Evolutionary conservation across 1,139 yeast species (phyloP), one percentile per base, ranked within the genome.

Genomic region (Candida neerlandica): DNA sequence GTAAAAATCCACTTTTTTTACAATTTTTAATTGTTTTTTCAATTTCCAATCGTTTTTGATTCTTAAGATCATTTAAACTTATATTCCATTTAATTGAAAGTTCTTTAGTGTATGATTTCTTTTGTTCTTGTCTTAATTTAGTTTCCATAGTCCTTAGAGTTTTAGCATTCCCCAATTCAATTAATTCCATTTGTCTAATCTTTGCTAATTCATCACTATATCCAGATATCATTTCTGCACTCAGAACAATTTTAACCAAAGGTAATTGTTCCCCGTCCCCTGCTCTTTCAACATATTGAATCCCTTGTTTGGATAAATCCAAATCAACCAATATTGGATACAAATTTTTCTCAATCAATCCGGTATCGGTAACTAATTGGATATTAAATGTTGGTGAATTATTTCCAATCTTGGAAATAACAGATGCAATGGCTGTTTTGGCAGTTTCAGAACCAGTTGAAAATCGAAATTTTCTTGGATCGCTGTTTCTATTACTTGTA

Each of bases 81-180:
- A 76, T 75, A 45, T 65, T 64, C 80, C 80, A 76, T 19, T 68
- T 63, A 7, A 75, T 56, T 5, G 65, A 59, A 26, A 75, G 54
- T 5, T 65, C 55, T 53, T 71, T 75, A n/a, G 70, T 61, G 2
- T 77, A 67, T 5, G 47, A 44, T 46, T 46, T 37, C 30, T 53
- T 53, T 12, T 52, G 46, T 37, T 47, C 46, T 21, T 40, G 35
- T 16, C 45, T 44, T 11, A 51, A 39, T 45, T 45, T 45, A 10
- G 39, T 29, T 4, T 49, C 48, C 4, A 66, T 54, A 0, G 68
- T 70, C 45, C 60, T 64, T 46, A 62, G 57, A 2, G 75, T 74
- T 15, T 69, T 62, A 1, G 57, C 48, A 46, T 76, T 73, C 0
- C 80, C 81, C 54, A 59, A 55, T 33, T 63, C 61, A 41, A 74